Base-by-base conservation (phyloP, 208 protist species). In the Leishmania tarentolae region DNA sequence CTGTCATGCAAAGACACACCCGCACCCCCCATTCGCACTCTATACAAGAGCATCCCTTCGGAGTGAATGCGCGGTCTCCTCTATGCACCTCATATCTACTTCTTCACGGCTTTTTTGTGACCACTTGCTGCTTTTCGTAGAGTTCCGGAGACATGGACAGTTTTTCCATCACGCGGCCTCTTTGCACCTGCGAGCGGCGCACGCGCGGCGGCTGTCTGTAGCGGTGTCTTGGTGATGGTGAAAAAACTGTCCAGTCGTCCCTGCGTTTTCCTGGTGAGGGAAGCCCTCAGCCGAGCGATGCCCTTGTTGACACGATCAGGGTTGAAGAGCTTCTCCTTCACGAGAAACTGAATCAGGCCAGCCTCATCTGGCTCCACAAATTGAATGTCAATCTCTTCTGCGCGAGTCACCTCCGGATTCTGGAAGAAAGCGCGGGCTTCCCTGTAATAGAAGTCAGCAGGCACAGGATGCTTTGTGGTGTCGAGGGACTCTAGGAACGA, bases 311-410 rank as follows among this genome's bases (percentile, higher is more conserved):
- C 94, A 40, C 97, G 90, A 15, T 98, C 96, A 37, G 95, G 92
- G 76, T 97, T 96, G 87, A 99, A 99, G 35, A 95, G 83, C 86
- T 99, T 99, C 83, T 99, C 99, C 37, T 95, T 80, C 17, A 99
- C 94, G 37, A 99, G 89, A 84, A 99, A 99, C 82, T 99, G 73
- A 56, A 99, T 93, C 8, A 99, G 83, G 0, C 96, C 99, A 78
- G 99, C 97, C 80, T 99, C 98, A 86, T 99, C 99, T 9, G 98
- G 99, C 71, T 98, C 95, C 35, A 75, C 91, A 94, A 99, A 99
- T 79, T 97, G 93, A 75, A 99, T 88, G 42, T 97, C 86, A 15
- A 97, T 31, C 35, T 95, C 87, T 35, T 91, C 90, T 35, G 52
- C 92, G 3, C 88, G 86, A 1, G 83, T 93, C 21, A 99, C 98